Evolutionary conservation across 2,329 filamentous ascomycete genomes (phyloP).

Genomic region (Penicillium sp.): DNA sequence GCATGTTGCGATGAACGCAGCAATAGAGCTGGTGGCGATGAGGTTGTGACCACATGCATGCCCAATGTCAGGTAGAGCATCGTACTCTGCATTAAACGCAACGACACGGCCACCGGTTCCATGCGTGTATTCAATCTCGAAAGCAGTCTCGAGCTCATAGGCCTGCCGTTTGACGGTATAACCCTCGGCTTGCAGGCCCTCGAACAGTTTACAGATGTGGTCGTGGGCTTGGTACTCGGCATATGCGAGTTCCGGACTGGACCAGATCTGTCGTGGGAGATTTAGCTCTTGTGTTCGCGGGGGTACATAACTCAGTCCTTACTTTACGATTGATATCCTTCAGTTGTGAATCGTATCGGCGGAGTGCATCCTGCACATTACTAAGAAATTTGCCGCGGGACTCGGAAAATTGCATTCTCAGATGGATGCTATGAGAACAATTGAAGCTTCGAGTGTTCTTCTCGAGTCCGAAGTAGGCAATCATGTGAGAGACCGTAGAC

Average conservation of each 20-base stretch:
- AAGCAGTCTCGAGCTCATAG: neutral
- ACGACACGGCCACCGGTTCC: conserved; percentile 8
- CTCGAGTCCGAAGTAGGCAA: conserved; percentile 23
- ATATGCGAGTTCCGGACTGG: conserved; percentile 19
- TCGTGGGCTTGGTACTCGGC: conserved; percentile 18
- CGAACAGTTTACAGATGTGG: conserved; percentile 10
- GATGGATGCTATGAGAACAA: conserved; percentile 5
- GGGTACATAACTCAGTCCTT: neutral
- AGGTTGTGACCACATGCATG: conserved; percentile 28
- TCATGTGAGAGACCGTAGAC: no score
- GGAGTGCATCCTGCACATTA: conserved; percentile 23
- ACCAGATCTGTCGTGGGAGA: neutral
- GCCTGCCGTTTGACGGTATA: neutral
- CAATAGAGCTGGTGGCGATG: conserved; percentile 16
- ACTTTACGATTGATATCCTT: conserved; percentile 27
- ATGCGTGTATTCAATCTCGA: neutral
- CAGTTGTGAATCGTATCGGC: conserved; percentile 19
- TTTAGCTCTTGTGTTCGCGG: no score
- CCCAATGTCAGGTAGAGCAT: conserved; percentile 21
- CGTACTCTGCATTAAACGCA: conserved; percentile 24
- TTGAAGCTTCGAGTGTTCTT: neutral
- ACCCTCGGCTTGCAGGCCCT: conserved; percentile 2
- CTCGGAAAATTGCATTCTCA: conserved; percentile 23
- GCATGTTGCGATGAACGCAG: neutral
- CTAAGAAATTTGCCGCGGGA: conserved; percentile 26